phyloP scores from a whole-genome alignment of 75 land plant genomes.

The Pinus tabuliformis region DNA sequence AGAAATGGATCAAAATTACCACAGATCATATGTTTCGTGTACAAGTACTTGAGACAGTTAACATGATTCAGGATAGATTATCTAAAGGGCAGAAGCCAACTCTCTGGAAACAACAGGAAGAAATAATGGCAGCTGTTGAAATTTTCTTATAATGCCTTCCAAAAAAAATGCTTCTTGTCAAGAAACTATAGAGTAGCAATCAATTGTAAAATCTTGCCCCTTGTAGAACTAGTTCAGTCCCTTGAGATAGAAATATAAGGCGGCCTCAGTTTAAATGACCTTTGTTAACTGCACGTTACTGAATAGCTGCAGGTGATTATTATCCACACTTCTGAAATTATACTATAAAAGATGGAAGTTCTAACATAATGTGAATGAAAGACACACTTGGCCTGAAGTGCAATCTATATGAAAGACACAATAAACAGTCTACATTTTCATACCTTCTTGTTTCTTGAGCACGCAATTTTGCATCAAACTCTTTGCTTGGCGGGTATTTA shows the following conservation, averaged over 20 bases:
- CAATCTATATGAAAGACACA: neutral
- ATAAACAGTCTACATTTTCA: constrained; percentile 1
- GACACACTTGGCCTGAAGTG: neutral
- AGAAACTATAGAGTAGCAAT: too few species aligned
- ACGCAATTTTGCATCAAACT: constrained; percentile 72
- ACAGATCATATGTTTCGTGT: too few species aligned
- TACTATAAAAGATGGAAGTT: neutral
- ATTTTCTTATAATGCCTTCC: too few species aligned
- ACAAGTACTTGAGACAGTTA: too few species aligned
- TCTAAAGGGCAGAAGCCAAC: too few species aligned
- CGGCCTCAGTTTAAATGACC: constrained; percentile 22
- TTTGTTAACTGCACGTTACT: neutral
- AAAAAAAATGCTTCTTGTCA: too few species aligned
- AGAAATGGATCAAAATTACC: too few species aligned
- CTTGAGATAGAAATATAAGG: neutral
- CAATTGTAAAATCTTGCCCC: too few species aligned
- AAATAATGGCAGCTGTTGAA: too few species aligned
- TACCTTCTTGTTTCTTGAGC: constrained; percentile 78
- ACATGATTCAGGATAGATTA: too few species aligned
- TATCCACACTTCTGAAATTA: neutral
- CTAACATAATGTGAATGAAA: neutral
- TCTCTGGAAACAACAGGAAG: too few species aligned
- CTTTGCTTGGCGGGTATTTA: constrained; percentile 87
- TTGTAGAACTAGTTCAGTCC: too few species aligned
- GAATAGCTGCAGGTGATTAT: neutral